Evolutionary conservation across 371 early-diverging fungal genomes (phyloP).

Genomic region (Mortierella sp.): DNA sequence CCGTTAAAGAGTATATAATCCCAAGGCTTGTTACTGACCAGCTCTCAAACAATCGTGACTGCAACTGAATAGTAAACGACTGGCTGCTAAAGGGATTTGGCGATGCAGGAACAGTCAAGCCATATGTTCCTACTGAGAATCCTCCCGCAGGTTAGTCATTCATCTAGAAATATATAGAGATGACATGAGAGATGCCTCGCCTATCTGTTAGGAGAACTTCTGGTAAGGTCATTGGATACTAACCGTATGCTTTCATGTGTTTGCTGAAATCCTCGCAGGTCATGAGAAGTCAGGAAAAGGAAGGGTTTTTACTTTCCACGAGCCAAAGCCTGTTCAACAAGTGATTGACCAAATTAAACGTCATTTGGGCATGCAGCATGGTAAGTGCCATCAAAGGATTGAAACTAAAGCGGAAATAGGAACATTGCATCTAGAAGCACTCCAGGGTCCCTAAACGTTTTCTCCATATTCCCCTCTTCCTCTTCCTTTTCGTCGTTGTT

Average conservation of each 20-base stretch:
- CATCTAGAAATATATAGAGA: neutral
- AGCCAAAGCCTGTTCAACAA: slow-evolving; percentile 62
- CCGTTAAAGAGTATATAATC: neutral
- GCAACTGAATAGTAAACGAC: slow-evolving; percentile 71
- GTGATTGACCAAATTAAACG: slow-evolving; percentile 75
- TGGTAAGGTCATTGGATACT: neutral
- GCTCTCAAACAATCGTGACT: neutral
- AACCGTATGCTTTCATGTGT: neutral
- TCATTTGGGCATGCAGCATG: slow-evolving; percentile 68
- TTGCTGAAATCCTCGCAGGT: slow-evolving; percentile 44
- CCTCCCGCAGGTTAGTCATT: slow-evolving; percentile 61
- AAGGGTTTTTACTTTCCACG: slow-evolving; percentile 72
- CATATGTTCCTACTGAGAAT: slow-evolving; percentile 65
- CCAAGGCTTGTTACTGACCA: neutral
- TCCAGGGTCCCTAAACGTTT: too few relatives aligned
- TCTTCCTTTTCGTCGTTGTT: neutral
- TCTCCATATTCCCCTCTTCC: neutral
- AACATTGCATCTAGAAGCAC: neutral
- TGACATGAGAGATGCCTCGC: too few relatives aligned
- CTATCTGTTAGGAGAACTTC: neutral
- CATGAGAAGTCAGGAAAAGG: slow-evolving; percentile 82
- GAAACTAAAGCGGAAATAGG: neutral
- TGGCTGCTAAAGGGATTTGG: slow-evolving; percentile 83
- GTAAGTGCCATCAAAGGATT: slow-evolving; percentile 43
- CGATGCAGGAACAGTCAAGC: slow-evolving; percentile 54